Conservation (phyloP, 2,329 filamentous ascomycete species). For the Xylaria sp. region DNA sequence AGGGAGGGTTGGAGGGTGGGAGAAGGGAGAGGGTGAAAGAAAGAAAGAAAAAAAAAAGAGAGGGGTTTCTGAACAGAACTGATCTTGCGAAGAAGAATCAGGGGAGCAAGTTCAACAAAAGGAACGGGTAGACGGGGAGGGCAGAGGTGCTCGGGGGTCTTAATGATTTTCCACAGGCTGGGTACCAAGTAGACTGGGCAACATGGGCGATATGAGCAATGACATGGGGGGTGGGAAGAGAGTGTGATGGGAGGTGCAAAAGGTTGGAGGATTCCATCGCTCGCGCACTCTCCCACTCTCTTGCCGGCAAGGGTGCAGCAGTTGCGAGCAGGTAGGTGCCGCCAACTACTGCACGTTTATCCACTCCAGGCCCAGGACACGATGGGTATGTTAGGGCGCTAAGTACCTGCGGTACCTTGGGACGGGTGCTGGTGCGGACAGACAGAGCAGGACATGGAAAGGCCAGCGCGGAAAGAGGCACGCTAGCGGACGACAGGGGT, state of each 20-base stretch:
- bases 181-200: conserved; percentile 9
- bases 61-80: conserved; percentile 47
- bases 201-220: no score
- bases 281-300: neutral
- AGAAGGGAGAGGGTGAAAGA: conserved; percentile 43
- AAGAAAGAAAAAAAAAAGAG: conserved; percentile 47
- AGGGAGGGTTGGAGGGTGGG: conserved; percentile 39
- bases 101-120: conserved; percentile 44
- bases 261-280: conserved; percentile 24
- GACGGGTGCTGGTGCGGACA: conserved; percentile 2
- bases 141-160: conserved; percentile 40
- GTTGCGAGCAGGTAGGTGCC: conserved; percentile 8
- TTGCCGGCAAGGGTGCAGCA: conserved; percentile 16
- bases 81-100: conserved; percentile 45
- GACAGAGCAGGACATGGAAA: conserved; percentile 20
- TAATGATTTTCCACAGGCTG: conserved; percentile 43
- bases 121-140: conserved; percentile 40
- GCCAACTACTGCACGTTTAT: conserved; percentile 11
- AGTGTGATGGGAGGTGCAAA: conserved; percentile 31
- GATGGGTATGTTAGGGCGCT: conserved; percentile 7
- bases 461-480: conserved; percentile 24
- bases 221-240: conserved; percentile 27
- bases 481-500: conserved; percentile 19
- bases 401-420: conserved; percentile 14
- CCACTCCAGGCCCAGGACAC: conserved; percentile 14